These are phyloP conservation scores for Sparassis latifolia DNA, from an alignment of 1,284 basidiomycete species.

Conservation along the genomic window DNA sequence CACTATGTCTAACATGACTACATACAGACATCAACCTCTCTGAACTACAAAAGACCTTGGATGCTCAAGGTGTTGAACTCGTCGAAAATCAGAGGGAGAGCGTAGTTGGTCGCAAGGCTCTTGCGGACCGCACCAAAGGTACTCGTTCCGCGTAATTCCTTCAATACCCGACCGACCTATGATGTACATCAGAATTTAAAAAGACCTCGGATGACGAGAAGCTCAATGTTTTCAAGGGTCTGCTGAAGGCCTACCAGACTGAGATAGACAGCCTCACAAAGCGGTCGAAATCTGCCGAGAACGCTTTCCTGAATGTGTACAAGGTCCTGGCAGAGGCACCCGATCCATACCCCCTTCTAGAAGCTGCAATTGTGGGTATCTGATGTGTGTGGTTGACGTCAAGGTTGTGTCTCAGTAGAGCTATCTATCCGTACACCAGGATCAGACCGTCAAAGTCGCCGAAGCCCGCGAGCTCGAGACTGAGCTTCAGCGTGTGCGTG, in stretches of 20 bases:
- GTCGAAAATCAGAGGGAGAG: conserved; percentile 99
- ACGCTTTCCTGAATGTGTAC: conserved; percentile 90
- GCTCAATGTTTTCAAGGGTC: conserved; percentile 74
- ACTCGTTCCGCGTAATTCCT: conserved; percentile 7
- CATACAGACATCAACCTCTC: conserved; percentile 75
- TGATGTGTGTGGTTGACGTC: background rate
- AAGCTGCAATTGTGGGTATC: conserved; percentile 77
- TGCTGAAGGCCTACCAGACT: conserved; percentile 92
- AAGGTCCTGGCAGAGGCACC: conserved; percentile 92
- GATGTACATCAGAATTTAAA: conserved; percentile 72
- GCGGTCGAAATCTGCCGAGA: conserved; percentile 87
- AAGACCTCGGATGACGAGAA: conserved; percentile 87
- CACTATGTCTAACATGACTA: background rate
- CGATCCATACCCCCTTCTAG: conserved; percentile 93
- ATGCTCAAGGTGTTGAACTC: conserved; percentile 85
- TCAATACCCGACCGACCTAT: background rate
- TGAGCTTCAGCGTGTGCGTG: conserved; percentile 64
- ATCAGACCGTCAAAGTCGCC: conserved; percentile 84
- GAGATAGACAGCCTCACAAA: conserved; percentile 96
- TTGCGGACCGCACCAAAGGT: conserved; percentile 94
- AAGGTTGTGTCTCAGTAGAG: background rate
- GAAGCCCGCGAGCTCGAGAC: conserved; percentile 72
- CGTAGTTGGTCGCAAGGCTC: conserved; percentile 84
- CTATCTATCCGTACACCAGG: conserved; percentile 34
- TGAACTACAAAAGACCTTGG: conserved; percentile 89